phyloP scores from a whole-genome alignment of 305 asterid species.

The Caryopteris hybrid region DNA sequence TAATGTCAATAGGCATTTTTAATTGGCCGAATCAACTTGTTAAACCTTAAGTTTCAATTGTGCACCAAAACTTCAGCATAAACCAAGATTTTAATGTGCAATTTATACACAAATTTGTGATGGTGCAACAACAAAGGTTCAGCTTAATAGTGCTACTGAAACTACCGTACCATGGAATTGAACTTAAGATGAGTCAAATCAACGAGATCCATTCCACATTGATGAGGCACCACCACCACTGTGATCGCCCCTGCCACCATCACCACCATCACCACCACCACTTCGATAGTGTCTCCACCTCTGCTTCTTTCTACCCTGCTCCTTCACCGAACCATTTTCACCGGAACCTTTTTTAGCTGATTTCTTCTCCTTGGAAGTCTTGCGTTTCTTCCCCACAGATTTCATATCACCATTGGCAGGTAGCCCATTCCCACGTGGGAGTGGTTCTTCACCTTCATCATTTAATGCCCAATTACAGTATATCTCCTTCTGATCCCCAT shows the following conservation, averaged over 20 bases:
- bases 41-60: no score
- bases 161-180: no score
- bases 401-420: slow-evolving; percentile 16
- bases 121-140: not conserved
- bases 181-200: not conserved
- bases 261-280: no score
- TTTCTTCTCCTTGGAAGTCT: slow-evolving; percentile 34
- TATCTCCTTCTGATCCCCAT: slow-evolving; percentile 46
- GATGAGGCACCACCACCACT: not conserved
- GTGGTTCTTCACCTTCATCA: slow-evolving; percentile 69
- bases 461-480: slow-evolving; percentile 65
- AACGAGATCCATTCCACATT: not conserved
- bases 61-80: no score
- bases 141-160: not conserved
- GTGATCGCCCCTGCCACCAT: no score
- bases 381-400: slow-evolving; percentile 62
- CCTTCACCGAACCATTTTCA: slow-evolving; percentile 35
- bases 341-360: slow-evolving; percentile 27
- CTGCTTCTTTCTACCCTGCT: slow-evolving; percentile 29
- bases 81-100: no score
- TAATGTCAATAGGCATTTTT: no score
- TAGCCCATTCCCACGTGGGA: slow-evolving; percentile 50
- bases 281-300: slow-evolving; percentile 25
- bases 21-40: no score
- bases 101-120: no score